Percentiles rank a stretch among this genome's conserved stretches.
These are phyloP conservation scores for Wickerhamiella shivajii DNA, from an alignment of 805 yeast genomes.

Conservation along the genomic window DNA sequence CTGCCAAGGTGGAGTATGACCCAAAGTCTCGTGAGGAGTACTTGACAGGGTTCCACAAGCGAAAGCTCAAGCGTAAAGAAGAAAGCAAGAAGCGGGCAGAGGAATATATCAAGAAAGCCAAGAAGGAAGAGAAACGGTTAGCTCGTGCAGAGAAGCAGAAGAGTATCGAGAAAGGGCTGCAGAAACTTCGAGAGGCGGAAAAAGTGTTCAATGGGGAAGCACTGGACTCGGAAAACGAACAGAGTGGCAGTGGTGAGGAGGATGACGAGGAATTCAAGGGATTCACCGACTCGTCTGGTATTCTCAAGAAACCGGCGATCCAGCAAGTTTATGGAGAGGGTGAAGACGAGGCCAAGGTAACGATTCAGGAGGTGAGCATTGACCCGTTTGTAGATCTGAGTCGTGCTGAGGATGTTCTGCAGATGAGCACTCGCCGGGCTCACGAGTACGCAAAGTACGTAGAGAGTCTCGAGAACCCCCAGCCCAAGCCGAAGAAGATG, in stretches of 20 bases:
- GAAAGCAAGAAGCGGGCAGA: conserved; percentile 62
- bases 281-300: conserved; percentile 29
- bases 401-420: conserved; percentile 53
- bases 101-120: conserved; percentile 61
- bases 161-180: conserved; percentile 48
- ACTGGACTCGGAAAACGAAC: conserved; percentile 15
- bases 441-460: conserved; percentile 61
- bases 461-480: conserved; percentile 30
- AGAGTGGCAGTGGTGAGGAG: conserved; percentile 11
- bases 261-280: conserved; percentile 30
- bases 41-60: conserved; percentile 88
- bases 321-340: conserved; percentile 21
- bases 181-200: conserved; percentile 37
- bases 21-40: conserved; percentile 51
- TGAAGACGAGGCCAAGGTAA: conserved; percentile 32
- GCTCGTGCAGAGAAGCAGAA: conserved; percentile 56
- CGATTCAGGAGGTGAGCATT: conserved; percentile 39
- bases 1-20: conserved; percentile 77
- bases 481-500: conserved; percentile 24
- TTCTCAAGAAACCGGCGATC: conserved; percentile 33
- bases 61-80: conserved; percentile 78
- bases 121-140: conserved; percentile 61
- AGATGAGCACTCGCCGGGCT: conserved; percentile 64
- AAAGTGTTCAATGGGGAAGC: conserved; percentile 24
- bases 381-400: conserved; percentile 59